Percentiles rank a stretch among this genome's conserved stretches.
Conservation (phyloP, 2,329 filamentous ascomycete genomes). For the Neofusicoccum sp. region DNA sequence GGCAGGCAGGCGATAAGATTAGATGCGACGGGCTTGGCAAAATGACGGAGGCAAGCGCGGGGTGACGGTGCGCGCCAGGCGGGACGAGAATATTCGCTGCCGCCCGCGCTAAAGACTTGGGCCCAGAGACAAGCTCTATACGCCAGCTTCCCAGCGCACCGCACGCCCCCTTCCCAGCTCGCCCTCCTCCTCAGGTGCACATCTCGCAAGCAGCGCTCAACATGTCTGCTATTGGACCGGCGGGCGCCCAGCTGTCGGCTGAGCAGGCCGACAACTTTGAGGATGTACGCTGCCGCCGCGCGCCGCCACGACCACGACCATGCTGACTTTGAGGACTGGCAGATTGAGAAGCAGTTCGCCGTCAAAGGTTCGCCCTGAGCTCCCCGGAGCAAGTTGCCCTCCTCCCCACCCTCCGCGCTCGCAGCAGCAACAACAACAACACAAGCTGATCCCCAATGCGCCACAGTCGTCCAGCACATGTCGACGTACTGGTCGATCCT, state of each 20-base stretch:
- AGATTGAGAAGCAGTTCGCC: constrained; percentile 99
- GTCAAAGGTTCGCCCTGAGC: constrained; percentile 72
- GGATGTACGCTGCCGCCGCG: constrained; percentile 54
- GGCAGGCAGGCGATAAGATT: neutral
- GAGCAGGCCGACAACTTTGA: constrained; percentile 69
- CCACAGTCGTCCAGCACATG: constrained; percentile 82
- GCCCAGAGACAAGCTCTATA: neutral
- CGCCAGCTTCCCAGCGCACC: neutral
- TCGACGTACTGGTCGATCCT: constrained; percentile 96
- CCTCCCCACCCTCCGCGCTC: neutral
- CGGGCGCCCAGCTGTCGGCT: constrained; percentile 42
- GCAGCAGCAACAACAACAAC: neutral
- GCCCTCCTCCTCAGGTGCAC: neutral
- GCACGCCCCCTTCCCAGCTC: neutral
- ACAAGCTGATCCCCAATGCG: neutral
- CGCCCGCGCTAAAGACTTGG: neutral
- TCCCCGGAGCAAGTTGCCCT: neutral
- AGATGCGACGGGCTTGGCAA: neutral
- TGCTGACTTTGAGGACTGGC: neutral
- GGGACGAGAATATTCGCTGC: constrained; percentile 8
- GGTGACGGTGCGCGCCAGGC: neutral
- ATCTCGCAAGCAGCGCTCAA: neutral
- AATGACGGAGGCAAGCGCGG: constrained; percentile 9
- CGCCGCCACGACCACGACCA: constrained; percentile 4
- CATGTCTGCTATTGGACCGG: constrained; percentile 17